Evolutionary conservation across 305 asterid genomes (phyloP), one percentile per base, ranked within the genome.

Genomic region (Fraxinus baroniana): DNA sequence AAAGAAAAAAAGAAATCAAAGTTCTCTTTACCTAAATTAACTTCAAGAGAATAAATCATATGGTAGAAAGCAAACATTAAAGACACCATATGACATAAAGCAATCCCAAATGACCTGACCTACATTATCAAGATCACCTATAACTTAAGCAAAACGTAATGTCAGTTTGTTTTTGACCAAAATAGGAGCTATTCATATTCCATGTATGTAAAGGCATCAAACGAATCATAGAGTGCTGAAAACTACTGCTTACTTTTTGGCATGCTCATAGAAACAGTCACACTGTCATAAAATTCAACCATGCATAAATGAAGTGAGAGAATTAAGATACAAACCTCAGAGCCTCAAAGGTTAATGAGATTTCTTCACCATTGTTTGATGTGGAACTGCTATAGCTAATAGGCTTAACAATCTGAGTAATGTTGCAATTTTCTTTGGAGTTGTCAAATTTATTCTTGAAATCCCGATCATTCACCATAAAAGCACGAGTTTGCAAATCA

Each of bases 271-370:
- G 24, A 49, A 76, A 37, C 20, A 13, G 2, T 12, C 32, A 64
- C 73, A 3, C 30, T 3, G 32, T 55, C 77, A 32, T 7, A 39
- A 2, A 33, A 76, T 6, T 46, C 39, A 64, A 76, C 66, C 46
- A 79, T 26, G 62, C 22, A 52, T 39, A 71, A 36, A 80, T 57
- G 80, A 85, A 79, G 52, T 57, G 64, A 80, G 33, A 76, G 81
- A 64, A 36, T 57, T 36, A 41, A 74, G 64, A 37, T 76, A 87
- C 95, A 33, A 71, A 96, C 99, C 98, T 96, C 92, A 88, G 81
- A 74, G 98, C 98, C 87, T 87, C 87, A 81, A 96, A 96, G 85
- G 97, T 89, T 36, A 96, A 86, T 8, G 90, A 83, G 84, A 93
- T 90, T 41, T 96, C 98, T 85, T 89, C 91, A 60, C 78, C 73